Conservation (phyloP, 192 early-diverging fungal species). For the Gamsiella multidivaricata region DNA sequence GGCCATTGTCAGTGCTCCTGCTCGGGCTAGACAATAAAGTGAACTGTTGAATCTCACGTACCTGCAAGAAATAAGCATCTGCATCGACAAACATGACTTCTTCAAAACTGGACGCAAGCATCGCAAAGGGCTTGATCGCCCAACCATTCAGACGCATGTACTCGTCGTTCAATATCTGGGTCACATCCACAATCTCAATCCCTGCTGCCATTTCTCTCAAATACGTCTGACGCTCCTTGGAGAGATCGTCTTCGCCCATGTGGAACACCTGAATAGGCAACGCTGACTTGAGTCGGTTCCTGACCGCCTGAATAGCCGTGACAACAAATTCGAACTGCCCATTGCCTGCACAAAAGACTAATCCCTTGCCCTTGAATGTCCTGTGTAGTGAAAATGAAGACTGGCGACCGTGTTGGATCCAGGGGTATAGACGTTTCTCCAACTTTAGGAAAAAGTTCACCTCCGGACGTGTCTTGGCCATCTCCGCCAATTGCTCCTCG, state of each 20-base stretch:
- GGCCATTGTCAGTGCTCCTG: too few species aligned
- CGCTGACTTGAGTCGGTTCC: slow-evolving; percentile 46
- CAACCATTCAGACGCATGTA: slow-evolving; percentile 66
- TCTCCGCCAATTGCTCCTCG: slow-evolving; percentile 9
- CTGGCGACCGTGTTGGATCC: slow-evolving; percentile 46
- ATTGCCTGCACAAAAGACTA: slow-evolving; percentile 63
- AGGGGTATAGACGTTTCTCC: slow-evolving; percentile 55
- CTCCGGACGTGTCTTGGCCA: slow-evolving; percentile 27
- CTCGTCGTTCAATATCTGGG: slow-evolving; percentile 55
- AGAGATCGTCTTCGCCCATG: slow-evolving; percentile 60
- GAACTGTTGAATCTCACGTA: neutral
- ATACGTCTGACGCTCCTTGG: slow-evolving; percentile 29
- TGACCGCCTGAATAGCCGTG: slow-evolving; percentile 51
- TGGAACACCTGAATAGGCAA: slow-evolving; percentile 75
- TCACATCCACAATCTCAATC: slow-evolving; percentile 55
- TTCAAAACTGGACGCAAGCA: slow-evolving; percentile 69
- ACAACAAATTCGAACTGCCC: slow-evolving; percentile 55
- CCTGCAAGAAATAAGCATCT: slow-evolving; percentile 73
- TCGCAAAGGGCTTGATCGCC: slow-evolving; percentile 76
- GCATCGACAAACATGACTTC: slow-evolving; percentile 77
- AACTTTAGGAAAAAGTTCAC: slow-evolving; percentile 47
- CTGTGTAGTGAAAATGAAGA: slow-evolving; percentile 53
- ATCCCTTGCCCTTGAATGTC: slow-evolving; percentile 40
- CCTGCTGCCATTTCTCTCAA: slow-evolving; percentile 41
- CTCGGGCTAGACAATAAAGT: too few species aligned